Evolutionary conservation across 2,329 filamentous ascomycete species (phyloP), one percentile per base, ranked within the genome.

Genomic region (Fusarium tanahbumbuense): DNA sequence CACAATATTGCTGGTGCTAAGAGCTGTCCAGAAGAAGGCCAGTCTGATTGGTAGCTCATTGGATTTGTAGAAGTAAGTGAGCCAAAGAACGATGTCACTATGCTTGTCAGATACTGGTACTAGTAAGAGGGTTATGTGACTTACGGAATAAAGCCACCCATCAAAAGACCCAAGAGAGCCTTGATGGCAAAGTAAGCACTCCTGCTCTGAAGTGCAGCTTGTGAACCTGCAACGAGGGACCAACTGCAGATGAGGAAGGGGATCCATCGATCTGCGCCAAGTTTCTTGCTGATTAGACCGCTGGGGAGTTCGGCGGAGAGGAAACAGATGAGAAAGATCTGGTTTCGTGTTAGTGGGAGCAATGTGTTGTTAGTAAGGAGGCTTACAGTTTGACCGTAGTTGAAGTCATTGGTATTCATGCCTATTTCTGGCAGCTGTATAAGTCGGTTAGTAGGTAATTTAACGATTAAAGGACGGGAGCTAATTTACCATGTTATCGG

Each of bases 61-160:
- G 1, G 88, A 88, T 47, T 88, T 93, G 80, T 93, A 94, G 79
- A 91, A 94, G 78, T 94, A 94, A 6, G 88, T 90, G 8, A 93
- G 82, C 78, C 91, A 93, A 0, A 92, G 81, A 16, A 92, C 86
- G 23, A 88, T 87, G 63, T 80, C 74, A 22, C 76, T 77, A 2
- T 2, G 6, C 2, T 12, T 22, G 58, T 71, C n/a, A 66, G 60
- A 25, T 11, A 42, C 10, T 22, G 10, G 11, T 2, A 4, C 13
- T 28, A 20, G 4, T 13, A 22, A 12, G 13, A 12, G 13, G 2
- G 11, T 4, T 3, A 18, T 20, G 10, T 5, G 1, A 20, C 76
- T 40, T 79, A 83, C 70, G 84, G 84, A 30, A 86, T 86, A 59
- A 85, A 86, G 1, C 84, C 84, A 22, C 84, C 84, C 80, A 84